These are phyloP conservation scores for Prosopis cineraria DNA, from an alignment of 306 rosid species.

Conservation along the genomic window DNA sequence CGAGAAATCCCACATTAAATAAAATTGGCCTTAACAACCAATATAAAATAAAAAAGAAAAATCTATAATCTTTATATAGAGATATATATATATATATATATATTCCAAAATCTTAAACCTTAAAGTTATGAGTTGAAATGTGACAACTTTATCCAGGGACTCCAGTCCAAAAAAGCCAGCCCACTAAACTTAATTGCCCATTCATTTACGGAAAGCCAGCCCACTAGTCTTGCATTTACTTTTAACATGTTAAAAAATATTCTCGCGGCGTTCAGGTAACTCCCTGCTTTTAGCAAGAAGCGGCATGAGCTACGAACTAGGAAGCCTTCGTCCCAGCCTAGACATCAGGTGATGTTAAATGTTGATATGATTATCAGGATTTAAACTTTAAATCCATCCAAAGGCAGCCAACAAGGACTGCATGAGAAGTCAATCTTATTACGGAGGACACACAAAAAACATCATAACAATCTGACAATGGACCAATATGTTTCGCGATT, in stretches of 20 bases:
- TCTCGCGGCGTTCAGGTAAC: background rate
- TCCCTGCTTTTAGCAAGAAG: background rate
- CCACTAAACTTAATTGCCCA: too few relatives aligned
- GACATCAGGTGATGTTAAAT: background rate
- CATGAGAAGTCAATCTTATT: constrained; percentile 26
- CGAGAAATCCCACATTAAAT: too few relatives aligned
- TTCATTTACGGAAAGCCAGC: background rate
- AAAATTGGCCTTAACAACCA: too few relatives aligned
- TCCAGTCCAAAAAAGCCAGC: too few relatives aligned
- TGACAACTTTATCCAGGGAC: too few relatives aligned
- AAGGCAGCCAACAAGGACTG: background rate
- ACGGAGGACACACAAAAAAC: constrained; percentile 1
- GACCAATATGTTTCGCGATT: background rate
- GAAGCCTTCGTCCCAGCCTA: background rate
- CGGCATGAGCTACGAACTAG: background rate
- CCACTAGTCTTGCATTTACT: too few relatives aligned
- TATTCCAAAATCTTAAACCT: too few relatives aligned
- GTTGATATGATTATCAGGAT: background rate
- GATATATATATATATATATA: too few relatives aligned
- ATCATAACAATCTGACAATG: background rate
- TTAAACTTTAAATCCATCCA: background rate
- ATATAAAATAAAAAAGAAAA: too few relatives aligned
- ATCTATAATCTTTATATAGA: too few relatives aligned
- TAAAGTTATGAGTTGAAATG: too few relatives aligned
- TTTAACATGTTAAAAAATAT: too few relatives aligned